phyloP scores from a whole-genome alignment of 768 basidiomycete genomes.

The Lactarius indigo region DNA sequence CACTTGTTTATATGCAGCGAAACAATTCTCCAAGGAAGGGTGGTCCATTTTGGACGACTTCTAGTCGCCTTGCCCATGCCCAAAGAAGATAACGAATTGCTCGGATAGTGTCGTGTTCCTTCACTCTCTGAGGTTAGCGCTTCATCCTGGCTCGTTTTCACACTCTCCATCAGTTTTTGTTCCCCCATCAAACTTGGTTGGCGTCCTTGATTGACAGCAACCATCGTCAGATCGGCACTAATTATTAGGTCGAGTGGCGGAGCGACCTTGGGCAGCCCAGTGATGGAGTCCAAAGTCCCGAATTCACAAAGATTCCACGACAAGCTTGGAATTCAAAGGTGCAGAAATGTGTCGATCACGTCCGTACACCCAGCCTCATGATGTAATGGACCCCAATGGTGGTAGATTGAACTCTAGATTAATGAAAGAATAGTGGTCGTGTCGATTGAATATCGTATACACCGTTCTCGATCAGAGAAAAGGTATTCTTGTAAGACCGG shows the following conservation, averaged over 20 bases:
- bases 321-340: constrained; percentile 14
- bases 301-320: not conserved
- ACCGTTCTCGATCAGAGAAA: not conserved
- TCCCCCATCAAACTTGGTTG: not conserved
- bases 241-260: not conserved
- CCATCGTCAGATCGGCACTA: not conserved
- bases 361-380: constrained; percentile 5
- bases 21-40: not conserved
- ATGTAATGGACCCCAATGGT: constrained; percentile 9
- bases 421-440: not conserved
- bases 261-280: not conserved
- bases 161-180: not conserved
- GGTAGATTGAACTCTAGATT: not conserved
- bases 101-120: not conserved
- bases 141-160: not conserved
- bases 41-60: constrained; percentile 5
- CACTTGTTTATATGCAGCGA: constrained; percentile 19
- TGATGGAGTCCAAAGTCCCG: not conserved
- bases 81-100: constrained; percentile 15
- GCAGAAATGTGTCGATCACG: constrained; percentile 4
- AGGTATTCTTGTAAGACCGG: not conserved
- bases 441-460: not conserved
- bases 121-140: not conserved
- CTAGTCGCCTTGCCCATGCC: constrained; percentile 4
- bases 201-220: not conserved